Conservation (phyloP, 2,329 filamentous ascomycete species). For the Beauveria rudraprayagi region DNA sequence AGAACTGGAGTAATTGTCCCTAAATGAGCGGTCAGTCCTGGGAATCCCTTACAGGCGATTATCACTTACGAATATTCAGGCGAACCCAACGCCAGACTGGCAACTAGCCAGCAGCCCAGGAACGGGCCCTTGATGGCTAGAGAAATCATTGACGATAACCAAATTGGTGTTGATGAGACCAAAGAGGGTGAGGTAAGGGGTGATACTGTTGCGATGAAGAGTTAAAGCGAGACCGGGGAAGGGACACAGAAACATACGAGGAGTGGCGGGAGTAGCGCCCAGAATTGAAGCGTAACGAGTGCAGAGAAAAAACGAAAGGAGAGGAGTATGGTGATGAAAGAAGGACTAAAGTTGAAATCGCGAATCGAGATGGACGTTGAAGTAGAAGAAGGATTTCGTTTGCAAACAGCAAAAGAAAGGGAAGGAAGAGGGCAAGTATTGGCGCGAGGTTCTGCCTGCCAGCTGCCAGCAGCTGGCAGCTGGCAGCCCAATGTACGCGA, state of each 20-base stretch:
- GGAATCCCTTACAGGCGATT: neutral
- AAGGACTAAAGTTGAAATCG: neutral
- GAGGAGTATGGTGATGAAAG: neutral
- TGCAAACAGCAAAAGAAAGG: neutral
- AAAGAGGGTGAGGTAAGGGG: neutral
- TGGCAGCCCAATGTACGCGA: neutral
- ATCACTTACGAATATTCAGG: conserved; percentile 8
- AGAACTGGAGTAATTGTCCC: neutral
- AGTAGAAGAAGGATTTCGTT: neutral
- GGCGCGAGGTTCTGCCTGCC: neutral
- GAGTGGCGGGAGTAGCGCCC: neutral
- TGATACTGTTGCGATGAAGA: neutral
- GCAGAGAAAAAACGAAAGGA: neutral
- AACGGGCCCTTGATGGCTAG: neutral
- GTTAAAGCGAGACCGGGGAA: neutral
- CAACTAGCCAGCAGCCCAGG: conserved; percentile 4
- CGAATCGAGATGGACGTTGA: neutral
- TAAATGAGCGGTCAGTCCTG: neutral
- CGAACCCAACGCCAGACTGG: neutral
- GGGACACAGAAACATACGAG: neutral
- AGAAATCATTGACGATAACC: conserved; percentile 4
- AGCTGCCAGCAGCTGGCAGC: conserved; percentile 12
- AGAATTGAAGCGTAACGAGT: neutral
- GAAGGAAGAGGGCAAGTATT: neutral
- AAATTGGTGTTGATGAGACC: neutral